Evolutionary conservation across 2,329 filamentous ascomycete species (phyloP), one percentile per base, ranked within the genome.

Genomic region (Dissoconium aciculare): DNA sequence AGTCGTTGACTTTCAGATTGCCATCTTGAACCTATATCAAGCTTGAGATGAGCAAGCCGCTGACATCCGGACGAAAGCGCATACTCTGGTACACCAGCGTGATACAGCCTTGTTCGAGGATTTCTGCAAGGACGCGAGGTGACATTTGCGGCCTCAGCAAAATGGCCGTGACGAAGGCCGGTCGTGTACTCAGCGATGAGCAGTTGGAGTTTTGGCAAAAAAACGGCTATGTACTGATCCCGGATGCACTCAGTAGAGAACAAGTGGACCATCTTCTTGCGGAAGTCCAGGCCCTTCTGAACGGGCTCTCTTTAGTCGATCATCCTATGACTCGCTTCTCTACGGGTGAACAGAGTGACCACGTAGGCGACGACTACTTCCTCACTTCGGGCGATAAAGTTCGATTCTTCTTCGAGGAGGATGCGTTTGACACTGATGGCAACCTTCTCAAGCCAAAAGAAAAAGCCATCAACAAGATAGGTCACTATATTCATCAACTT

Each of bases 391-490:
- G 83, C 38, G 81, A 95, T 64, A 87, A 94, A 59, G 64, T 95
- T 38, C 78, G 84, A 36, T 95, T 91, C 68, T 95, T 95, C 68
- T 91, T 95, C 57, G 87, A 95, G 58, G 83, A 91, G 57, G 85
- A 89, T 57, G 87, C 87, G 40, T 87, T 94, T 54, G 64, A 76
- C 47, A 43, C 61, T 6, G 19, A 38, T 1, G 77, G 80, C 23
- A 58, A 61, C 2, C 70, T 95, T 3, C 62, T 60, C 8, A 84
- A 85, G 45, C 81, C 85, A 23, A 92, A 92, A 55, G 64, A 78
- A 39, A 70, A 67, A 32, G 82, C 89, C 32, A 79, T 98, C 51
- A 98, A 95, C 51, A 66, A 66, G 39, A 66, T 66, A 27, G 63
- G 63, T 17, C 63, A 66, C 45, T 63, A 61, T 38, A 52, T 66